Evolutionary conservation across 2,329 filamentous ascomycete genomes (phyloP), one percentile per base, ranked within the genome.

Genomic region (Cadophora gregata): DNA sequence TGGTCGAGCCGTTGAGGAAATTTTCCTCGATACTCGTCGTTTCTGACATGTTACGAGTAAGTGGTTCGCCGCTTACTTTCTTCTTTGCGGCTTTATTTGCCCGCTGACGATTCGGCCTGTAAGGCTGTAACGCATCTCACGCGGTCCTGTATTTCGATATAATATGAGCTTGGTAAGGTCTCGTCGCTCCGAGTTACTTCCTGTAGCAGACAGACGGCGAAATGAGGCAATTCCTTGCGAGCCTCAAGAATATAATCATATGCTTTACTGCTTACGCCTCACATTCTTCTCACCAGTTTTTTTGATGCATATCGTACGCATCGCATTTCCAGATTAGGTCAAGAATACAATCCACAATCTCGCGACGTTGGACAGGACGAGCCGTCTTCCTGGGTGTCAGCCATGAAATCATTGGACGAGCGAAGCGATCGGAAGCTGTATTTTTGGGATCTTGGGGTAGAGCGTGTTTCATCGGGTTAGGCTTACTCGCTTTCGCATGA

Each of bases 231-330:
- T 53, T 31, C 27, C 50, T 53, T 51, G 48, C 48, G 48, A 38
- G 31, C 14, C 14, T 42, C 38, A 16, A 12, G 8, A 42, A 19
- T 6, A 6, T 4, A 42, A 42, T 42, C 38, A 42, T 42, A 16
- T 42, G 38, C 38, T 42, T 42, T 36, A 36, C 33, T 14, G 33
- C 33, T 9, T 19, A 42, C 14, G n/a, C 19, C 33, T 38, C 19
- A n/a, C 9, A n/a, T 24, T 24, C n/a, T 36, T 6, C 33, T 56
- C 29, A 25, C 14, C 16, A 36, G 7, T 56, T n/a, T 16, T 50
- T 58, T 58, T 58, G 55, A 16, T 58, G 55, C 55, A 58, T 21
- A 27, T 58, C 55, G 55, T 58, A 24, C 55, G 55, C 55, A 58
- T 27, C 33, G 21, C 21, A 58, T 58, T 36, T 10, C 53, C 31